Evolutionary conservation across 495 filamentous ascomycete genomes (phyloP).

Genomic region (Talaromyces ruber): DNA sequence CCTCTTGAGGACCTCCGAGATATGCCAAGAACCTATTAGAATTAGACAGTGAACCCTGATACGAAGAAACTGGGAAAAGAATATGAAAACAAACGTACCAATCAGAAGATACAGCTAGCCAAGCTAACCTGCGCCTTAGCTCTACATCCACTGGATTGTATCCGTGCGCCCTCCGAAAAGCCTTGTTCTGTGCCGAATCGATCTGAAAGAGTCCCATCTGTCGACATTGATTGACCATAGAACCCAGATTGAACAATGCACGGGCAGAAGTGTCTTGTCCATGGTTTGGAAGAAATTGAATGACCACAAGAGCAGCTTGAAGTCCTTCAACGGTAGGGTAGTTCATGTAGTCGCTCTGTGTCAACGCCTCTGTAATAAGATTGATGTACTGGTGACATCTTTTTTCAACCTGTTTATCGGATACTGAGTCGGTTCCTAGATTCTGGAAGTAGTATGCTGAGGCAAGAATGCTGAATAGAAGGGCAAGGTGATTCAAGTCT

Average conservation of each 20-base stretch:
- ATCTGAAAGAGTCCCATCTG: slow-evolving; percentile 36
- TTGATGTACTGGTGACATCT: slow-evolving; percentile 20
- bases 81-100: slow-evolving; percentile 24
- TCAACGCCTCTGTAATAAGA: slow-evolving; percentile 24
- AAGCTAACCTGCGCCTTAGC: slow-evolving; percentile 35
- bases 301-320: slow-evolving; percentile 35
- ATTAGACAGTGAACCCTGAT: background rate
- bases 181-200: slow-evolving; percentile 18
- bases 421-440: slow-evolving; percentile 11
- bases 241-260: slow-evolving; percentile 22
- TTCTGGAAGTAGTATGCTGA: slow-evolving; percentile 27
- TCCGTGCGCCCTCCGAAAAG: slow-evolving; percentile 9
- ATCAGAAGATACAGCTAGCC: slow-evolving; percentile 37
- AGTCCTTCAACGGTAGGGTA: slow-evolving; percentile 35
- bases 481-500: slow-evolving; percentile 20
- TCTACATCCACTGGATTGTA: slow-evolving; percentile 22
- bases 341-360: slow-evolving; percentile 24
- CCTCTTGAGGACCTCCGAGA: slow-evolving; percentile 40
- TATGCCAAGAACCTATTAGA: slow-evolving; percentile 23
- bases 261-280: slow-evolving; percentile 19
- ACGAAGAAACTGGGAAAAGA: slow-evolving; percentile 3
- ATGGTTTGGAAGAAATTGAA: slow-evolving; percentile 22
- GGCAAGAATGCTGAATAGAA: slow-evolving; percentile 32
- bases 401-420: slow-evolving; percentile 18
- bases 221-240: slow-evolving; percentile 26